These are phyloP conservation scores for Hygrocybe punicea DNA, from an alignment of 768 basidiomycete species.

Conservation along the genomic window DNA sequence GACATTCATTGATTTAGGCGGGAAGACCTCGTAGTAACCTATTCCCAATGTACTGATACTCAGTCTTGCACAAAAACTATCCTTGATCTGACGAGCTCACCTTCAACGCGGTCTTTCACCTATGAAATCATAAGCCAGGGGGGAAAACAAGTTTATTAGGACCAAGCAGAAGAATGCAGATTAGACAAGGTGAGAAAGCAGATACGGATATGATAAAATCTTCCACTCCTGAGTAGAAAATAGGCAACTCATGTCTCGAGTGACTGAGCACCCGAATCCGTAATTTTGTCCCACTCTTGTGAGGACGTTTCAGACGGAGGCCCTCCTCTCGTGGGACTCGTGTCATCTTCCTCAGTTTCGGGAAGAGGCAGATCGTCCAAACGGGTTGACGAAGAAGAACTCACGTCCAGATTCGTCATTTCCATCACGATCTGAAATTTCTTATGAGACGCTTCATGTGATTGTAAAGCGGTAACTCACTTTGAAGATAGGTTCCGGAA, in stretches of 20 bases:
- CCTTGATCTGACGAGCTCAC: constrained; percentile 46
- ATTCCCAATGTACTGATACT: constrained; percentile 16
- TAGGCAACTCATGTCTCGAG: constrained; percentile 36
- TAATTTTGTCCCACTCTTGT: constrained; percentile 87
- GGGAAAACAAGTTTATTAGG: constrained; percentile 61
- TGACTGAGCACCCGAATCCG: constrained; percentile 63
- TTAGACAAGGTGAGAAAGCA: constrained; percentile 12
- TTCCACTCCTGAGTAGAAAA: constrained; percentile 2
- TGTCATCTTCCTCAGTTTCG: constrained; percentile 48
- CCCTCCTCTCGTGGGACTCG: constrained; percentile 57
- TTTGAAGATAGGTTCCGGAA: constrained; percentile 78
- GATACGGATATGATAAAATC: constrained; percentile 6
- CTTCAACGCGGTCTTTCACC: constrained; percentile 69
- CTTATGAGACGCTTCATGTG: background rate
- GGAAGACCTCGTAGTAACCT: constrained; percentile 80
- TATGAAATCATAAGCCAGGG: constrained; percentile 31
- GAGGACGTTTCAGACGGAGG: constrained; percentile 86
- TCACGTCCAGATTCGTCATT: constrained; percentile 85
- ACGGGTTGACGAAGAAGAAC: constrained; percentile 49
- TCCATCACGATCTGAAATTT: constrained; percentile 65
- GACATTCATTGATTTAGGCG: constrained; percentile 69
- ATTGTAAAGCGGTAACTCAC: constrained; percentile 33
- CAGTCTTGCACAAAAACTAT: constrained; percentile 11
- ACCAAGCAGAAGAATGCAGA: constrained; percentile 22
- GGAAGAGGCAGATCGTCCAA: constrained; percentile 19